phyloP scores from a whole-genome alignment of 2,329 filamentous ascomycete species.

The Dactylellina sp. region DNA sequence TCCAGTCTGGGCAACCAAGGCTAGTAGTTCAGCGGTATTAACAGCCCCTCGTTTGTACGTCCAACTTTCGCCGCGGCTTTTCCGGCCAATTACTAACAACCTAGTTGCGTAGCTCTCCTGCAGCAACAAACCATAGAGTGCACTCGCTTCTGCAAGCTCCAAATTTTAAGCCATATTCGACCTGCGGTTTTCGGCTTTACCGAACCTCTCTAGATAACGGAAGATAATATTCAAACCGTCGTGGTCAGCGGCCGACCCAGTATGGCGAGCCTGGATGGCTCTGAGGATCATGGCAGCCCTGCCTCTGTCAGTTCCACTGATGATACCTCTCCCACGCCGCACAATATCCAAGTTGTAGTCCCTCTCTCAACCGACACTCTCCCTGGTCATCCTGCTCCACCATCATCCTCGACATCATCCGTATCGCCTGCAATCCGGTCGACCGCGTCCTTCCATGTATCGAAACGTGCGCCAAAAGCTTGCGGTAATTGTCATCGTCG shows the following conservation, averaged over 20 bases:
- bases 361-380: constrained; percentile 10
- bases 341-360: constrained; percentile 9
- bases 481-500: constrained; percentile 56
- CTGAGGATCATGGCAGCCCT: constrained; percentile 48
- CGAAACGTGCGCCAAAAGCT: constrained; percentile 54
- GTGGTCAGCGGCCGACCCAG: constrained; percentile 11
- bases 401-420: constrained; percentile 26
- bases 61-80: constrained; percentile 52
- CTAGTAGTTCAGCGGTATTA: constrained; percentile 38
- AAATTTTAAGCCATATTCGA: constrained; percentile 57
- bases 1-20: constrained; percentile 19
- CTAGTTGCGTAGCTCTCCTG: constrained; percentile 27
- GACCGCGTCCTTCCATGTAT: constrained; percentile 49
- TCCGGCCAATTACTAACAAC: constrained; percentile 44
- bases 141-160: constrained; percentile 51
- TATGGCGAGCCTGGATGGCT: constrained; percentile 56
- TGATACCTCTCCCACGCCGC: constrained; percentile 21
- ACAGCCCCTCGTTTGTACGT: constrained; percentile 7
- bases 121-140: constrained; percentile 18
- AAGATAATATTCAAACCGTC: neutral
- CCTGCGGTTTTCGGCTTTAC: constrained; percentile 47
- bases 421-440: constrained; percentile 36
- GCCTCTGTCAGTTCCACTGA: constrained; percentile 42
- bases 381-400: constrained; percentile 9
- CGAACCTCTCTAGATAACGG: constrained; percentile 27